Percentiles rank a stretch among this genome's conserved stretches.
These are phyloP conservation scores for Lunularia cruciata DNA, from an alignment of 225 moss, liverwort and hornwort species.

Conservation along the genomic window DNA sequence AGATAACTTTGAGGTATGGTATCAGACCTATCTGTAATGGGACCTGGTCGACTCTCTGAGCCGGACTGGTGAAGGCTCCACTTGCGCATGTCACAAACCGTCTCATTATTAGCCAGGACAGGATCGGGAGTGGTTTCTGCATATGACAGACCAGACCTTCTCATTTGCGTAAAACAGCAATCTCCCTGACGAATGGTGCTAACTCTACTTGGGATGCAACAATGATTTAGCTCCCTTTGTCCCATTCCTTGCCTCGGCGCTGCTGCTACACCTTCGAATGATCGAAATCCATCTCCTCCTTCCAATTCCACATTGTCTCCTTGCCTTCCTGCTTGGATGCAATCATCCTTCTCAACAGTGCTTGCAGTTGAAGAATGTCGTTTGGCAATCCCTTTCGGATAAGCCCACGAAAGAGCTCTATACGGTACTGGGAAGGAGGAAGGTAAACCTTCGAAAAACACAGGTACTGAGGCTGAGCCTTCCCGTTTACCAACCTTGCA, in stretches of 20 bases:
- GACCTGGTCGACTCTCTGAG: slow-evolving; percentile 9
- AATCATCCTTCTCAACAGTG: not conserved
- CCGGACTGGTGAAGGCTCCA: slow-evolving; percentile 17
- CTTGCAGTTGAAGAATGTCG: not conserved
- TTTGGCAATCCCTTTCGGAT: not conserved
- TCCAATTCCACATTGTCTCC: slow-evolving; percentile 9
- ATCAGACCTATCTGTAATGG: slow-evolving; percentile 5
- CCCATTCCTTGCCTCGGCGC: not conserved
- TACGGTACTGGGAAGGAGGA: not conserved
- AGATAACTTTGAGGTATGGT: slow-evolving; percentile 15
- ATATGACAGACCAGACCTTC: not conserved
- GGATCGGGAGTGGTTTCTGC: slow-evolving; percentile 1
- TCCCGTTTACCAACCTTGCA: slow-evolving; percentile 25
- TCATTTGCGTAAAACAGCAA: not conserved
- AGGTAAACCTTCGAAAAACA: slow-evolving; percentile 9
- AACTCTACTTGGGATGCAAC: slow-evolving; percentile 5
- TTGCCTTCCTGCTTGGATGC: not conserved
- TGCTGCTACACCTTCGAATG: not conserved
- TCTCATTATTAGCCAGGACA: not conserved
- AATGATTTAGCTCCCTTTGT: not conserved
- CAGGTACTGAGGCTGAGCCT: slow-evolving; percentile 1
- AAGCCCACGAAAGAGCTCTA: slow-evolving; percentile 16
- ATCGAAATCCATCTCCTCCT: not conserved
- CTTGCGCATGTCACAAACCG: slow-evolving; percentile 16
- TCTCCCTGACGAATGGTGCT: slow-evolving; percentile 12